phyloP scores from a whole-genome alignment of 139 green algal genomes.

The Coccomyxa sp. region DNA sequence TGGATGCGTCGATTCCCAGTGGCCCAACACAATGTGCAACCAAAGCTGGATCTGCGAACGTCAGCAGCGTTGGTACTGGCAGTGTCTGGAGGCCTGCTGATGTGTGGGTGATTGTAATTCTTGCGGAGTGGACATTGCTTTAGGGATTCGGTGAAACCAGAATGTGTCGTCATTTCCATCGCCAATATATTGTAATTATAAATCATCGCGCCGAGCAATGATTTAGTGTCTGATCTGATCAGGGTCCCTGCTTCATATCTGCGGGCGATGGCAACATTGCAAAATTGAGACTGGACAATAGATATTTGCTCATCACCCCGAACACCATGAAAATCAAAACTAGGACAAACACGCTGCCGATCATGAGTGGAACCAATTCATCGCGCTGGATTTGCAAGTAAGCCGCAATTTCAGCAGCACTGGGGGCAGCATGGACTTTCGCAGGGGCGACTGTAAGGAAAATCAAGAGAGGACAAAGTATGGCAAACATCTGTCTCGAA shows the following conservation, averaged over 20 bases:
- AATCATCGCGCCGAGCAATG: neutral
- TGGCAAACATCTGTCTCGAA: neutral
- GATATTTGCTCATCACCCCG: neutral
- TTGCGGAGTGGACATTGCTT: neutral
- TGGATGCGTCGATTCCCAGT: neutral
- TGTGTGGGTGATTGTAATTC: neutral
- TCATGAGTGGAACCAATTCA: slow-evolving; percentile 1
- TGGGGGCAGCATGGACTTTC: neutral
- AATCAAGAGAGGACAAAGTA: slow-evolving; percentile 1
- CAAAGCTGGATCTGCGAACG: neutral
- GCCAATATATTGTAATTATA: slow-evolving; percentile 1
- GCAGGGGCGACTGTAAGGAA: neutral
- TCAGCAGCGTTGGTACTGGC: neutral
- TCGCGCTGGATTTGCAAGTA: too few relatives aligned
- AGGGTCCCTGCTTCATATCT: neutral
- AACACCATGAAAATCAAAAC: neutral
- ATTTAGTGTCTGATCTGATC: slow-evolving; percentile 1
- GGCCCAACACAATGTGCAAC: neutral
- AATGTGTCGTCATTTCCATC: neutral
- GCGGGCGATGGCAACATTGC: neutral
- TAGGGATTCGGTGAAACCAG: neutral
- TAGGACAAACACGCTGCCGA: neutral
- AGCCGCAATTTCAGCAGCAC: neutral
- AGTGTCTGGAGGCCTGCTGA: neutral
- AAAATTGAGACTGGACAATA: neutral